Percentiles rank a stretch among this genome's conserved stretches.
These are phyloP conservation scores for Metarhizium guizhouense DNA, from an alignment of 2,329 filamentous ascomycete genomes.

Conservation along the genomic window DNA sequence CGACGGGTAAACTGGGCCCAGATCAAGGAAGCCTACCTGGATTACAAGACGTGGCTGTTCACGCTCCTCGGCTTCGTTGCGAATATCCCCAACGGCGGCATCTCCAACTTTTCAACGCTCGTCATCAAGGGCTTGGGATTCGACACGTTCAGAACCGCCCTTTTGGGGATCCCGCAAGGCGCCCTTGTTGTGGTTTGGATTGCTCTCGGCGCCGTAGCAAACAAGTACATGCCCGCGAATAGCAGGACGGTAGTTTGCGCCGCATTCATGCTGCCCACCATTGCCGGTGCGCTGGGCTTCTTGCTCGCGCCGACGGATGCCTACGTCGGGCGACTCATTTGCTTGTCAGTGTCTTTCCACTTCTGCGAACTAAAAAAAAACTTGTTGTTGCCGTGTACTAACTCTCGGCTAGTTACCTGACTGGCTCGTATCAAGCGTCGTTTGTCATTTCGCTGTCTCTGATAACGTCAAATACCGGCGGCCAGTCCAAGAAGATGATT, in stretches of 20 bases:
- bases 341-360: slow-evolving; percentile 29
- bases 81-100: slow-evolving; percentile 49
- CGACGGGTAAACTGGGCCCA: slow-evolving; percentile 45
- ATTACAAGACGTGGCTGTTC: slow-evolving; percentile 52
- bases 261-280: not conserved
- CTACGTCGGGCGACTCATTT: slow-evolving; percentile 45
- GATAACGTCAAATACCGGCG: slow-evolving; percentile 40
- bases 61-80: slow-evolving; percentile 43
- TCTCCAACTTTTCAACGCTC: slow-evolving; percentile 51
- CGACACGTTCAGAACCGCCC: slow-evolving; percentile 24
- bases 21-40: slow-evolving; percentile 44
- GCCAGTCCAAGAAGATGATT: slow-evolving; percentile 55
- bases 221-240: slow-evolving; percentile 32
- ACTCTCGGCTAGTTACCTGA: slow-evolving; percentile 18
- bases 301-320: slow-evolving; percentile 41
- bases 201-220: slow-evolving; percentile 30
- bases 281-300: slow-evolving; percentile 45
- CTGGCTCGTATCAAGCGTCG: slow-evolving; percentile 29
- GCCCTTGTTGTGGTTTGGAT: slow-evolving; percentile 29
- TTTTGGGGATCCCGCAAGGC: slow-evolving; percentile 30
- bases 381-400: too few species aligned
- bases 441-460: slow-evolving; percentile 33
- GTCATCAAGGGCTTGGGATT: slow-evolving; percentile 52
- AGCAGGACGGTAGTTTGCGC: slow-evolving; percentile 27
- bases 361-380: not conserved